Evolutionary conservation across 2,329 filamentous ascomycete species (phyloP), one percentile per base, ranked within the genome.

Genomic region (Thelonectria discophora): DNA sequence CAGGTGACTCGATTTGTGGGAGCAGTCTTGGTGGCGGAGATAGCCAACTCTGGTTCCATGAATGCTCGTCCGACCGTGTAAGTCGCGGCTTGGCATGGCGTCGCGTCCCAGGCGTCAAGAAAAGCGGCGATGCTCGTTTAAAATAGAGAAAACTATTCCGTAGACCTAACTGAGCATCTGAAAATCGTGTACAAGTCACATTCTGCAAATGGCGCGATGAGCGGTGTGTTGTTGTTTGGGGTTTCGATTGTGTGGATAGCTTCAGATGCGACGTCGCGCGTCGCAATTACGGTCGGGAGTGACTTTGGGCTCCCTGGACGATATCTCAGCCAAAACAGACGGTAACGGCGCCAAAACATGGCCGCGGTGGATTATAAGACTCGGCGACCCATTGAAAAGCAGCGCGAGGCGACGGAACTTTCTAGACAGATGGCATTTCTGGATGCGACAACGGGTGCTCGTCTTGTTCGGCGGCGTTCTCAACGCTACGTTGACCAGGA

Each of bases 371-470:
- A 67, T 68, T 65, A 58, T 49, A 45, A 60, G 55, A 64, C 58
- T 57, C 34, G 51, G 43, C 30, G 63, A 70, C 54, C 21, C 30
- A 61, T 55, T 51, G 3, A 59, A 15, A 34, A 62, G 54, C 63
- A 64, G 52, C 62, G 34, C 51, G 24, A 47, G 13, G 49, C 40
- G 43, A 54, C 58, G 18, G 49, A 37, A 47, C 46, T 18, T 46
- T 52, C 53, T 53, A 30, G 47, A 65, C 55, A 40, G 50, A 62
- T 46, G 58, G 69, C 67, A 75, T 75, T 72, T 63, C 52, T 62
- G 67, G 68, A 74, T 75, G 75, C 74, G 75, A 75, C 70, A 67
- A 71, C 56, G 61, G 66, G 72, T 63, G 69, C 64, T 45, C 69
- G 61, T 64, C 48, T 43, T 72, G 54, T 55, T 63, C 60, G 65